Conservation (phyloP, 1,139 yeast species). For the Suhomyces wounanorum region DNA sequence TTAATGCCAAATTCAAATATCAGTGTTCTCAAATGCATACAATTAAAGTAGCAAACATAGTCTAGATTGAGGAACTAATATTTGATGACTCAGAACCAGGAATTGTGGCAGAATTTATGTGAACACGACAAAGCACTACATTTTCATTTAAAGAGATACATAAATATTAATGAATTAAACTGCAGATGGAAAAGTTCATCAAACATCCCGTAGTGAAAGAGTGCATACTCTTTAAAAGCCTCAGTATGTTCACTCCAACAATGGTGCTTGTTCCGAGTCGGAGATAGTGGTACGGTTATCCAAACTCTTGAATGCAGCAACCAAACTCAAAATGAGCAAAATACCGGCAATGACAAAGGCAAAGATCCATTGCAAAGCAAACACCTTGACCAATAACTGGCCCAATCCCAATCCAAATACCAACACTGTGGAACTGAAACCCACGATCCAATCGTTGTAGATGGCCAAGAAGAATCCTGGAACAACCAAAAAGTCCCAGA, state of each 20-base stretch:
- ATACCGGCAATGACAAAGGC: conserved; percentile 65
- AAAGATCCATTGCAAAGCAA: conserved; percentile 85
- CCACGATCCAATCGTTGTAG: conserved; percentile 73
- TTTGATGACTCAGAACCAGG: no score
- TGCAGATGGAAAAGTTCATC: no score
- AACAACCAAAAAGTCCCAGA: conserved; percentile 75
- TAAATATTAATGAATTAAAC: no score
- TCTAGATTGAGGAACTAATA: no score
- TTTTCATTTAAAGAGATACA: no score
- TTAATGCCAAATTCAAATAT: no score
- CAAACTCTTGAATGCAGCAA: conserved; percentile 39
- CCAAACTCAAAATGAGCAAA: conserved; percentile 50
- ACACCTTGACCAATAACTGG: conserved; percentile 64
- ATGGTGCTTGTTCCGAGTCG: conserved; percentile 13
- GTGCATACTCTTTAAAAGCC: no score
- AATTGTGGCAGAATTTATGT: no score
- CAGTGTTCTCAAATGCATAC: no score
- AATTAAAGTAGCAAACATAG: no score
- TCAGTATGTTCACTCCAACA: conserved; percentile 4
- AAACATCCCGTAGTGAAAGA: no score
- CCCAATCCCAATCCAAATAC: conserved; percentile 68
- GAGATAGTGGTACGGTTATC: conserved; percentile 1
- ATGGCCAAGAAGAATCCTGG: conserved; percentile 60
- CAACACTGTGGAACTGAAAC: conserved; percentile 57
- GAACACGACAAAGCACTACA: no score